phyloP scores from a whole-genome alignment of 2,329 filamentous ascomycete genomes.

The Aspergillus texensis region DNA sequence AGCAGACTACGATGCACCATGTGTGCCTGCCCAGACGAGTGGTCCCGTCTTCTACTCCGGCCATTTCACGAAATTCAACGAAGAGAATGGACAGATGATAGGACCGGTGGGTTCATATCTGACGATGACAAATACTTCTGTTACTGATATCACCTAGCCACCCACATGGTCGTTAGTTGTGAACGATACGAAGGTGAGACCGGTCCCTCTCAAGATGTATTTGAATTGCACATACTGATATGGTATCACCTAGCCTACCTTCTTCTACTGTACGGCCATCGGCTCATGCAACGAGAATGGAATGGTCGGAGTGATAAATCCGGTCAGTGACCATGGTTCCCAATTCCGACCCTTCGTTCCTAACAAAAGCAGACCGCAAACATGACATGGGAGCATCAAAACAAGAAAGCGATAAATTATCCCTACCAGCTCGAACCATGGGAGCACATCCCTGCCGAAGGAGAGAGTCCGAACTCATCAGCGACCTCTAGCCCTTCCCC shows the following conservation, averaged over 20 bases:
- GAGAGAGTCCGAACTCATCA: conserved; percentile 10
- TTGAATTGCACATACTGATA: conserved; percentile 2
- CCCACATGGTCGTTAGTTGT: conserved; percentile 49
- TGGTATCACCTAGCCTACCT: conserved; percentile 52
- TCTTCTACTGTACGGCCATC: conserved; percentile 70
- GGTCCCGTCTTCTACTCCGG: conserved; percentile 34
- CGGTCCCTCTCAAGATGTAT: too few relatives aligned
- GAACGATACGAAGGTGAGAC: conserved; percentile 57
- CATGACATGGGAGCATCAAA: conserved; percentile 53
- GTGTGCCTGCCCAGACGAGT: conserved; percentile 54
- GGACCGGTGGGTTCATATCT: conserved; percentile 30
- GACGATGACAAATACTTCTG: not conserved
- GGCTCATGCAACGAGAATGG: conserved; percentile 65
- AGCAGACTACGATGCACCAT: conserved; percentile 62
- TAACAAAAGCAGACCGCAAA: conserved; percentile 46
- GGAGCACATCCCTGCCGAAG: conserved; percentile 57
- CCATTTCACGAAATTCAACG: conserved; percentile 49
- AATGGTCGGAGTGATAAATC: conserved; percentile 79
- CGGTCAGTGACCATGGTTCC: conserved; percentile 46
- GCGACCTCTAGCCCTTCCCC: conserved; percentile 11
- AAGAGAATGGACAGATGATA: conserved; percentile 47
- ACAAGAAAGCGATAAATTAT: conserved; percentile 50
- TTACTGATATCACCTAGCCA: conserved; percentile 22
- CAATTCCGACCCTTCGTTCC: not conserved
- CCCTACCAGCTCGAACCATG: conserved; percentile 60